Evolutionary conservation across 371 early-diverging fungal species (phyloP).

Genomic region (Rhizomucor miehei): DNA sequence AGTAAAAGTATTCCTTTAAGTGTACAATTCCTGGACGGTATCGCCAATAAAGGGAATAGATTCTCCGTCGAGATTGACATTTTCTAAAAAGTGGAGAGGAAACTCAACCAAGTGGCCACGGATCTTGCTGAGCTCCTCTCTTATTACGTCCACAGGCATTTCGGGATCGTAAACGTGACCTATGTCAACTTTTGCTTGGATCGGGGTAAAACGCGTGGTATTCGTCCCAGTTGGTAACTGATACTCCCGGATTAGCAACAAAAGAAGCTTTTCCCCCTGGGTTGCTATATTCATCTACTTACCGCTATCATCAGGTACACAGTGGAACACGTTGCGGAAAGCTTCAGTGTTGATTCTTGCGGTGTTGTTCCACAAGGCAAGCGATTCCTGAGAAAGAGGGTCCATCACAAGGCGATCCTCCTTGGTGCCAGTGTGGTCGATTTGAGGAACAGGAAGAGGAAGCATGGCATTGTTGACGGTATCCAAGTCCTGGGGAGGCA

Average conservation of each 20-base stretch:
- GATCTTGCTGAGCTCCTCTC: slow-evolving; percentile 41
- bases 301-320: slow-evolving; percentile 74
- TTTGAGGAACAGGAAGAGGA: slow-evolving; percentile 43
- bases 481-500: slow-evolving; percentile 44
- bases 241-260: neutral
- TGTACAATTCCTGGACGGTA: slow-evolving; percentile 34
- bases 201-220: slow-evolving; percentile 60
- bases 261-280: too few relatives aligned
- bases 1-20: slow-evolving; percentile 22
- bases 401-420: slow-evolving; percentile 51
- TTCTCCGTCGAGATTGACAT: slow-evolving; percentile 45
- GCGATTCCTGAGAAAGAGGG: slow-evolving; percentile 58
- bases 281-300: neutral
- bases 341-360: slow-evolving; percentile 59
- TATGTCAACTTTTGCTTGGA: slow-evolving; percentile 28
- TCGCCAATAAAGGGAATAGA: slow-evolving; percentile 31
- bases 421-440: slow-evolving; percentile 30
- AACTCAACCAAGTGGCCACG: slow-evolving; percentile 73
- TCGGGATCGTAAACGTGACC: slow-evolving; percentile 39
- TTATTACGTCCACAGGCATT: slow-evolving; percentile 34
- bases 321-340: slow-evolving; percentile 71
- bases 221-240: slow-evolving; percentile 60
- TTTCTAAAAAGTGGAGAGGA: slow-evolving; percentile 66
- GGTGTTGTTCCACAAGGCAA: slow-evolving; percentile 49
- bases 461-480: slow-evolving; percentile 47